Base-by-base conservation (phyloP, 306 rosid species). In the Pyrus pyrifolia region DNA sequence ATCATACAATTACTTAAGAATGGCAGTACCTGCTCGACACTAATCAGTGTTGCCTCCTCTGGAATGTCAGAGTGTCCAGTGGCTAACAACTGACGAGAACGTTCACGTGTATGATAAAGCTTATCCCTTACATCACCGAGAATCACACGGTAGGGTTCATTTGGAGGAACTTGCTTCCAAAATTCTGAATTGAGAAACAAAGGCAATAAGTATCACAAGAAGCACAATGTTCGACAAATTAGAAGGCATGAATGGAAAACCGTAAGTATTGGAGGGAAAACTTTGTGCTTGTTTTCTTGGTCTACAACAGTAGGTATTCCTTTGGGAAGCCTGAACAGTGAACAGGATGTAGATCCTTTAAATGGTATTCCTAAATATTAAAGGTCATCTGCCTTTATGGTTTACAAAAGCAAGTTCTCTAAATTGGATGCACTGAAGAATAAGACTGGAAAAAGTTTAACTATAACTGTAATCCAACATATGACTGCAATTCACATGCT, bases 91-190 rank as follows among this genome's bases (percentile, higher is more conserved):
- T 91, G 88, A 72, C 99, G 99, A 75, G 96, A 88, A 23, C 96
- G 97, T 72, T 96, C 99, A 33, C 99, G 99, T 17, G 99, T 96
- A 61, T 90, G 86, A 79, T 96, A 96, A 42, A 96, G 99, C 89
- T 86, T 96, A 71, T 96, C 98, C 80, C 99, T 89, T 71, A 96
- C 89, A 10, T 93, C 96, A 49, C 98, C 99, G 22, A 96, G 93
- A 61, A 96, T 55, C 62, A 96, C 99, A 77, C 99, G 97, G 81
- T 96, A 96, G 5, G 99, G 99, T 74, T 96, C 99, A 77, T 72
- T 96, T 72, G 84, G 53, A 40, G 99, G 99, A 80, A 92, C 51
- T 81, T 86, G 92, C 74, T 96, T 96, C 99, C 99, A 96, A 74
- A 96, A 96, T 44, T 96, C 99, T 96, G 81, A 67, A 83, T 68